Percentiles rank a stretch among this genome's conserved stretches.
These are phyloP conservation scores for Aspergillus awamori DNA, from an alignment of 2,329 filamentous ascomycete genomes.

Conservation along the genomic window DNA sequence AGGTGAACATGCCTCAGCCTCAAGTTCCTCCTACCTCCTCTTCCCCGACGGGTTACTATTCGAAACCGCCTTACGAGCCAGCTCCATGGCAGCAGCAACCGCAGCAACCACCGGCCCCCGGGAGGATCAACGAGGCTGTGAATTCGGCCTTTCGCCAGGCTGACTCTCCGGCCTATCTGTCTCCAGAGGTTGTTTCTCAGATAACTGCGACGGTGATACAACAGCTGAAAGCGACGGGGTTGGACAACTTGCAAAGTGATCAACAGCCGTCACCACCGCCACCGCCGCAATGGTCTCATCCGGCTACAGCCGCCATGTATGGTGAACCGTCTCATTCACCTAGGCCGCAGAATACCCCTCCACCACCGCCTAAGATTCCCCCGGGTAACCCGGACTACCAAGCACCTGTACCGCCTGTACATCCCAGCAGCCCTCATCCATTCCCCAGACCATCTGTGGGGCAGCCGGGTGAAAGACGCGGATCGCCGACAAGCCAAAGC, in stretches of 20 bases:
- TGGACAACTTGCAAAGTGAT: slow-evolving; percentile 35
- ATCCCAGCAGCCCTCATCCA: slow-evolving; percentile 25
- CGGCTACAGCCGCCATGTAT: slow-evolving; percentile 18
- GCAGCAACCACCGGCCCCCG: slow-evolving; percentile 21
- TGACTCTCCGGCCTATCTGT: slow-evolving; percentile 54
- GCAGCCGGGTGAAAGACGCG: slow-evolving; percentile 30
- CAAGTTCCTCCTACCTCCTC: slow-evolving; percentile 30
- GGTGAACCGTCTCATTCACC: slow-evolving; percentile 26
- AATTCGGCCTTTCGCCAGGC: slow-evolving; percentile 58
- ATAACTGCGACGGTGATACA: slow-evolving; percentile 63
- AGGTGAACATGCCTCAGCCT: slow-evolving; percentile 41
- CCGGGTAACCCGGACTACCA: slow-evolving; percentile 19
- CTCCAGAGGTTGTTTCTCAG: slow-evolving; percentile 63
- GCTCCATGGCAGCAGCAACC: slow-evolving; percentile 22
- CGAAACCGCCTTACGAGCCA: slow-evolving; percentile 25
- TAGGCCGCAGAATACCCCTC: slow-evolving; percentile 24
- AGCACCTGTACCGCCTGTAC: slow-evolving; percentile 26
- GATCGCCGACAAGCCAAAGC: slow-evolving; percentile 43
- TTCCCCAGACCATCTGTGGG: slow-evolving; percentile 26
- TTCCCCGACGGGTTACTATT: slow-evolving; percentile 23
- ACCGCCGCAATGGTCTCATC: slow-evolving; percentile 28
- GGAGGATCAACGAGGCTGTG: slow-evolving; percentile 60
- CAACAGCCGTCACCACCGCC: slow-evolving; percentile 25
- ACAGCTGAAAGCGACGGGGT: slow-evolving; percentile 55
- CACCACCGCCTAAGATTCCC: slow-evolving; percentile 18